Percentiles rank a stretch among this genome's conserved stretches.
These are phyloP conservation scores for Erythrophleum fordii DNA, from an alignment of 306 rosid species.

Conservation along the genomic window DNA sequence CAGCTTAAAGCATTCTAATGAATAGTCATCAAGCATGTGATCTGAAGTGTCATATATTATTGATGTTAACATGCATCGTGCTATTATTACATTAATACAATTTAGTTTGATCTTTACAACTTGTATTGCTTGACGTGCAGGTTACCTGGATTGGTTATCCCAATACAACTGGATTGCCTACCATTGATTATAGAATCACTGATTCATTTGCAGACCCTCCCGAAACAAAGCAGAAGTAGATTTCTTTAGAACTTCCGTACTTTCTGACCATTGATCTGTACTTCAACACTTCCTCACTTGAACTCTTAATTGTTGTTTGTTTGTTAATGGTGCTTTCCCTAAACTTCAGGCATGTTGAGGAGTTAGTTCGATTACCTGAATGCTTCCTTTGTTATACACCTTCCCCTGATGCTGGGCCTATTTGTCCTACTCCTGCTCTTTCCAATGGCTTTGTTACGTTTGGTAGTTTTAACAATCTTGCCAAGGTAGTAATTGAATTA, in stretches of 20 bases:
- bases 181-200: constrained; percentile 89
- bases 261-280: constrained; percentile 38
- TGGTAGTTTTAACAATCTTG: constrained; percentile 97
- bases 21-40: constrained; percentile 18
- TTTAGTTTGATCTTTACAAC: constrained; percentile 28
- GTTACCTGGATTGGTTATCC: constrained; percentile 99
- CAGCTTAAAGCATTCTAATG: background rate
- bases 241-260: constrained; percentile 34
- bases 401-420: constrained; percentile 91
- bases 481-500: constrained; percentile 65
- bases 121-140: constrained; percentile 49
- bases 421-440: constrained; percentile 85
- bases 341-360: constrained; percentile 82
- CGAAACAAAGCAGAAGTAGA: constrained; percentile 81
- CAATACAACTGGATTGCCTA: constrained; percentile 94
- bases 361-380: constrained; percentile 80
- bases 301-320: constrained; percentile 3
- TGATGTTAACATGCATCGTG: constrained; percentile 1
- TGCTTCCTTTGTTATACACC: constrained; percentile 95
- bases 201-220: constrained; percentile 90
- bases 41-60: background rate
- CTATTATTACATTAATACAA: background rate
- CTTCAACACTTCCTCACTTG: constrained; percentile 27
- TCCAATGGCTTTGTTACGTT: constrained; percentile 91
- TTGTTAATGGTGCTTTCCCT: constrained; percentile 1